Evolutionary conservation across 148 eudicot species (phyloP), one percentile per base, ranked within the genome.

Genomic region (Polygonum maritimum): DNA sequence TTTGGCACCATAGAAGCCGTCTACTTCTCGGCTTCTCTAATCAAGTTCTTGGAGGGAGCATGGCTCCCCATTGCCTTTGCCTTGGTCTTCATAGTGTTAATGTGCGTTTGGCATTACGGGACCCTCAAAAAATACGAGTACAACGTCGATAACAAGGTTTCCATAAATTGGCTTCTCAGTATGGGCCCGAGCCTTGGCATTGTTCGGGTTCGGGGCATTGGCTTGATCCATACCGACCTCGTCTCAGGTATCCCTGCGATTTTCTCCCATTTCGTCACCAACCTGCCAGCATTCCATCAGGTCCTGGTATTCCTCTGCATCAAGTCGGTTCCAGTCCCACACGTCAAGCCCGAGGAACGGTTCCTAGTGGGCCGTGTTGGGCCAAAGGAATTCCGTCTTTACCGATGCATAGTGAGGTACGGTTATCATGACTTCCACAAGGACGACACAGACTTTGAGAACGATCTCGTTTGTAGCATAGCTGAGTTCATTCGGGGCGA

Each of bases 201-300:
- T 4, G 94, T 90, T 26, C 80, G 98, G 33, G 98, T 95, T 45
- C 91, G 84, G 15, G 98, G 98, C 39, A 86, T 95, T 47, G 98
- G 98, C 39, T 89, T 95, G 16, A 84, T 95, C 18, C 91, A 90
- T 78, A 92, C 98, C 2, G 98, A 92, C 81, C 98, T 94, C 38
- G 97, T 94, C n/a, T 83, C 98, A 0, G 97, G 98, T 14, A 86
- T 94, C 78, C 98, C 98, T 0, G 92, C 98, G 48, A 90, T 94
- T 73, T 94, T 94, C 87, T 90, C 98, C 11, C 98, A 94, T 69
- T 92, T 94, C 41, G 93, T 94, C 63, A 92, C 98, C 49, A 94
- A 94, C 71, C 92, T 94, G 35, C 98, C 97, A 0, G 98, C 98
- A 48, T 94, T 94, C 78, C 98, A 94, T 77, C 97, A 94, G 75